These are phyloP conservation scores for Oryza australiensis DNA, from an alignment of 176 grass and related monocot species.

Conservation along the genomic window DNA sequence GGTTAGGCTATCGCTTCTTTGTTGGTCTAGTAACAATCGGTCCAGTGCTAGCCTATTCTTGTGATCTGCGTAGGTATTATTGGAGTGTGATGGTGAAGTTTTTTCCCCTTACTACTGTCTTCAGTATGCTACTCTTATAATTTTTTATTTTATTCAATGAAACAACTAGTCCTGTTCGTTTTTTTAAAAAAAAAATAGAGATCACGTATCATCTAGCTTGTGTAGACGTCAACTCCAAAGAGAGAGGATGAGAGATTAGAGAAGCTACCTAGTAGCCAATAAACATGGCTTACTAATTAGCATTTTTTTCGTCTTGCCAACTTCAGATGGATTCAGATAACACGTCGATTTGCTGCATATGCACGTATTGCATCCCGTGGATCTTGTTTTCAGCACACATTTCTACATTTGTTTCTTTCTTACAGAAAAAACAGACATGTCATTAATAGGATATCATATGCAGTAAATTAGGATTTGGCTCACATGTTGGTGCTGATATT, in stretches of 20 bases:
- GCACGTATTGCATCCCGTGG: conserved; percentile 21
- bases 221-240: background rate
- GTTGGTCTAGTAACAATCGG: too few species aligned
- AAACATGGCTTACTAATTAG: background rate
- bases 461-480: background rate
- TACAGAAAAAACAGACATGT: background rate
- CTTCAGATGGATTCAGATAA: background rate
- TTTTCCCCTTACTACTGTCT: too few species aligned
- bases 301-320: conserved; percentile 15
- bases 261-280: background rate
- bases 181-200: too few species aligned
- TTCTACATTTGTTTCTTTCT: background rate
- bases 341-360: conserved; percentile 21
- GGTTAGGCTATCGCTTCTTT: too few species aligned
- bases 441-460: background rate
- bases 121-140: too few species aligned
- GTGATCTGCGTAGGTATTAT: too few species aligned
- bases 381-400: background rate
- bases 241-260: background rate
- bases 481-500: background rate
- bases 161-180: too few species aligned
- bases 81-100: too few species aligned
- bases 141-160: too few species aligned
- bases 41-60: too few species aligned
- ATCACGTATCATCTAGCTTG: conserved; percentile 9